Evolutionary conservation across 257 asterid species (phyloP).

Genomic region (Henckelia pumila): DNA sequence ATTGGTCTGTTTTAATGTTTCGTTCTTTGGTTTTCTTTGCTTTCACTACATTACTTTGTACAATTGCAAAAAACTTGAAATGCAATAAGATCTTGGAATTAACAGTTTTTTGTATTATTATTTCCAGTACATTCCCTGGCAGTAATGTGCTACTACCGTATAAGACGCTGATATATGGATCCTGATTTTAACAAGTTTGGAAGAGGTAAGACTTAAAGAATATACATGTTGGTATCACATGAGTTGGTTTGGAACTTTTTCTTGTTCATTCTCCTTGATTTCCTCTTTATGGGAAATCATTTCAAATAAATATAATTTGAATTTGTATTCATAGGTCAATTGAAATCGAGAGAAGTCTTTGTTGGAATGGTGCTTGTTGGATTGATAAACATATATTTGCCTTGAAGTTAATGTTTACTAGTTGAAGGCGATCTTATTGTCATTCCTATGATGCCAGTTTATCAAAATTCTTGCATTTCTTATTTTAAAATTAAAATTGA

Average conservation of each 20-base stretch:
- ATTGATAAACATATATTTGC: neutral
- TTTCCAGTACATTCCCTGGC: constrained; percentile 37
- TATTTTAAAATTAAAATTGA: neutral
- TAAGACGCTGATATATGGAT: constrained; percentile 74
- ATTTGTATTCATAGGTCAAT: constrained; percentile 13
- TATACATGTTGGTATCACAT: constrained; percentile 20
- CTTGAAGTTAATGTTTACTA: neutral
- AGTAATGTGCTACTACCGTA: constrained; percentile 44
- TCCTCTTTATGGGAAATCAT: constrained; percentile 7
- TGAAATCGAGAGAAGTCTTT: neutral
- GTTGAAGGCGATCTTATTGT: constrained; percentile 9
- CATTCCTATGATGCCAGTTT: neutral
- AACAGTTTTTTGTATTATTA: constrained; percentile 1
- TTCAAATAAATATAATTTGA: neutral
- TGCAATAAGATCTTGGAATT: neutral
- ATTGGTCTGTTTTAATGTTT: constrained; percentile 25
- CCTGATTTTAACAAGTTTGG: constrained; percentile 85
- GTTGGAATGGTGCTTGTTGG: constrained; percentile 5
- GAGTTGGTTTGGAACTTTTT: constrained; percentile 16
- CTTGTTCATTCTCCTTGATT: constrained; percentile 6
- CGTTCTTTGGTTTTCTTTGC: constrained; percentile 22
- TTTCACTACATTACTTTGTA: too few relatives aligned
- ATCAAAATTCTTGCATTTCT: constrained; percentile 2
- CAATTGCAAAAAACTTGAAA: neutral
- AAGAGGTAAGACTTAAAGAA: constrained; percentile 55